These are phyloP conservation scores for Dictyostelium firmibasis DNA, from an alignment of 78 protist genomes.

Conservation along the genomic window DNA sequence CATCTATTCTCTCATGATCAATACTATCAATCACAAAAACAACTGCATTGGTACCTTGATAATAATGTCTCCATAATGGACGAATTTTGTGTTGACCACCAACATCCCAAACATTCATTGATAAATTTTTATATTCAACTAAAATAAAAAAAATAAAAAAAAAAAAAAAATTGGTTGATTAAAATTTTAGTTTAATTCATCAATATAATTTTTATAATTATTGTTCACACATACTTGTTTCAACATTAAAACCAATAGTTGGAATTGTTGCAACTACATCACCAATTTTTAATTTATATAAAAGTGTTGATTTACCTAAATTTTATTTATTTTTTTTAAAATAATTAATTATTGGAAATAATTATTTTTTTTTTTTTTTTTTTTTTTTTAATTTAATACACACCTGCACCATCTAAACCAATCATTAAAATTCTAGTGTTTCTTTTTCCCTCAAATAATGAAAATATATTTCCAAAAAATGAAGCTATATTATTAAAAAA, in stretches of 20 bases:
- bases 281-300: neutral
- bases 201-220: too few species aligned
- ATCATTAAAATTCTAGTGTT: neutral
- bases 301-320: neutral
- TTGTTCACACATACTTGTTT: neutral
- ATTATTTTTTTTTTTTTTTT: too few species aligned
- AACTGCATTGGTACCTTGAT: constrained; percentile 92
- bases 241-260: neutral
- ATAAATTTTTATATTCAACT: constrained; percentile 92
- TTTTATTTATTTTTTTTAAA: too few species aligned
- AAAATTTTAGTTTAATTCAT: too few species aligned
- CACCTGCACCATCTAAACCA: neutral
- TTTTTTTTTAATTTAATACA: too few species aligned
- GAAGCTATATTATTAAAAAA: neutral
- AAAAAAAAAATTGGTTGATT: neutral
- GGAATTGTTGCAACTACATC: neutral
- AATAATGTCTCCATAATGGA: constrained; percentile 93
- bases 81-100: constrained; percentile 98
- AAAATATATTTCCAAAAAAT: neutral
- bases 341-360: too few species aligned
- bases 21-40: constrained; percentile 96
- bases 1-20: constrained; percentile 91
- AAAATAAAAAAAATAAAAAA: neutral
- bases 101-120: constrained; percentile 96
- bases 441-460: neutral